These are phyloP conservation scores for Vitis riparia DNA, from an alignment of 164 flowering plant species.

Conservation along the genomic window DNA sequence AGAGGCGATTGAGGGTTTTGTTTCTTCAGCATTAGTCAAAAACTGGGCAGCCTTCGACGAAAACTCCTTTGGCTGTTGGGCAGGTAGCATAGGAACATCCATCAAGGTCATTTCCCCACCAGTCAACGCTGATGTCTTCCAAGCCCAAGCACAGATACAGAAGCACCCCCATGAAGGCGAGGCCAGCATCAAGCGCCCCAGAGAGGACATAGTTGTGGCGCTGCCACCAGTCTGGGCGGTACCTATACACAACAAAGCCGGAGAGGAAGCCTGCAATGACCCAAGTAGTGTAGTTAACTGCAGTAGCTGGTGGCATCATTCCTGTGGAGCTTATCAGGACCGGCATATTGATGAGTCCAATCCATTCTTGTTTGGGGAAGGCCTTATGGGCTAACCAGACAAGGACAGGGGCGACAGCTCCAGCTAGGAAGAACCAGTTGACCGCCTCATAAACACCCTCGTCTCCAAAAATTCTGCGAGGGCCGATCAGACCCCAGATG, in stretches of 20 bases:
- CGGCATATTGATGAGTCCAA: conserved; percentile 73
- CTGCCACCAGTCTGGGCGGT: conserved; percentile 67
- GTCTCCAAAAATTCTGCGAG: conserved; percentile 70
- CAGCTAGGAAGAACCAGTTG: conserved; percentile 78
- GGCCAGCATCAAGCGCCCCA: conserved; percentile 79
- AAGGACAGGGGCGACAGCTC: conserved; percentile 67
- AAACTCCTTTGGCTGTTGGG: conserved; percentile 69
- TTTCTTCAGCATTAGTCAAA: conserved; percentile 12
- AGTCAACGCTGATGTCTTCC: conserved; percentile 41
- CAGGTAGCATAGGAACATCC: conserved; percentile 71
- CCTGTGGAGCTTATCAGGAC: conserved; percentile 63
- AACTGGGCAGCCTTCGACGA: conserved; percentile 64
- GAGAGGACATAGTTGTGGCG: conserved; percentile 73
- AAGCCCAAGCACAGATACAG: conserved; percentile 56
- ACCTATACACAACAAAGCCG: conserved; percentile 59
- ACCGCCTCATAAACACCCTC: conserved; percentile 50
- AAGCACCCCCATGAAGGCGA: conserved; percentile 84
- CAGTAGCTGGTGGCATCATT: conserved; percentile 75
- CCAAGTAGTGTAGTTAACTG: conserved; percentile 78
- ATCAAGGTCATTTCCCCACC: conserved; percentile 85
- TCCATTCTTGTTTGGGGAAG: conserved; percentile 77
- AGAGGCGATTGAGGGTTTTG: neutral
- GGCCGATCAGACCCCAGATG: conserved; percentile 85
- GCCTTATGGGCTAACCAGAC: conserved; percentile 69
- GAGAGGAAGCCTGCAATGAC: conserved; percentile 62